Percentiles rank a stretch among this genome's conserved stretches.
phyloP scores from a whole-genome alignment of 495 filamentous ascomycete genomes.

The Xylaria sp. region DNA sequence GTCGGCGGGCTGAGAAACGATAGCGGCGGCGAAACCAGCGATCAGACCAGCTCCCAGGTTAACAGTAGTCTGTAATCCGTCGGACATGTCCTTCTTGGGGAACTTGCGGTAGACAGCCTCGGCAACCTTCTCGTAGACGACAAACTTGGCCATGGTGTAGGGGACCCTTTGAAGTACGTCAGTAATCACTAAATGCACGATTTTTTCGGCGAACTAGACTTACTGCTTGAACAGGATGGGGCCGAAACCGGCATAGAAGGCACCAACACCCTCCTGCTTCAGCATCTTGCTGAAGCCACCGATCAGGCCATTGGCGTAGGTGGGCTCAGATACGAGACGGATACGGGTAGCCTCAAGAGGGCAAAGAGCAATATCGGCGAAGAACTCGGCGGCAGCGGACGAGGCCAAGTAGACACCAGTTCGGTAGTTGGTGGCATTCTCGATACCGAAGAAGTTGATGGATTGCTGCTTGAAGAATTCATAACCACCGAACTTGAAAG shows the following conservation, averaged over 20 bases:
- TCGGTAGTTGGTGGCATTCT: conserved; percentile 83
- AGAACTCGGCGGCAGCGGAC: conserved; percentile 85
- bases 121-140: conserved; percentile 96
- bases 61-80: conserved; percentile 79
- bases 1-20: conserved; percentile 97
- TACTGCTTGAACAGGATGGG: conserved; percentile 97
- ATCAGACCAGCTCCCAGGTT: conserved; percentile 96
- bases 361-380: conserved; percentile 93
- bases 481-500: conserved; percentile 95
- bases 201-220: conserved; percentile 47
- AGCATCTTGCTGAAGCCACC: conserved; percentile 86
- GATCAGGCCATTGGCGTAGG: conserved; percentile 81
- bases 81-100: conserved; percentile 79
- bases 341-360: conserved; percentile 94
- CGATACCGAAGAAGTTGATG: conserved; percentile 81
- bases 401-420: conserved; percentile 90
- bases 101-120: conserved; percentile 75
- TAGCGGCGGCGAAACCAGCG: conserved; percentile 95
- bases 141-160: conserved; percentile 99
- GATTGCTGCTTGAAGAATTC: conserved; percentile 95
- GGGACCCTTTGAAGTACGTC: conserved; percentile 71
- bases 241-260: conserved; percentile 95
- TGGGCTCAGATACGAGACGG: conserved; percentile 90
- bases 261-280: conserved; percentile 81
- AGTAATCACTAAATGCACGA: conserved; percentile 8